phyloP scores from a whole-genome alignment of 495 filamentous ascomycete genomes.

The Pseudomonodictys pantanalensis region DNA sequence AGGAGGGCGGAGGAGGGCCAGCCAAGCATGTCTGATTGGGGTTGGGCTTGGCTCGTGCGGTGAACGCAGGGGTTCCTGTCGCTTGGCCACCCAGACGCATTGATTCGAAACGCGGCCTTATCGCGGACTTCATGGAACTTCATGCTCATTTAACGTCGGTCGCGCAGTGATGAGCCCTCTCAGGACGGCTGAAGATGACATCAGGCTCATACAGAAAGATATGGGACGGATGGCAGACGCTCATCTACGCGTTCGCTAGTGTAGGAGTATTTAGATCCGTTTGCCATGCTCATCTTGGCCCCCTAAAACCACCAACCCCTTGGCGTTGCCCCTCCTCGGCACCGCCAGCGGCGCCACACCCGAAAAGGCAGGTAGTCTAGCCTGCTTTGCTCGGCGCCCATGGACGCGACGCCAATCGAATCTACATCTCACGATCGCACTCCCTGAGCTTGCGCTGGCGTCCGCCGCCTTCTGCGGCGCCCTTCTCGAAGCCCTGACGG shows the following conservation, averaged over 20 bases:
- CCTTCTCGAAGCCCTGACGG: slow-evolving; percentile 15
- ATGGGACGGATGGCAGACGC: no score
- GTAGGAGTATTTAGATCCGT: no score
- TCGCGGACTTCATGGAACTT: not conserved
- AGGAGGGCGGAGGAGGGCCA: not conserved
- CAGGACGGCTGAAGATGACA: no score
- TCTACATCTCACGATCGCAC: not conserved
- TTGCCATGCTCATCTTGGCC: no score
- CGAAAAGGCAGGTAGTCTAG: slow-evolving; percentile 5
- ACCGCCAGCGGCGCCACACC: not conserved
- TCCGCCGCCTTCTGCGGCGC: not conserved
- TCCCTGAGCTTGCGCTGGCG: not conserved
- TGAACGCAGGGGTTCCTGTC: slow-evolving; percentile 10
- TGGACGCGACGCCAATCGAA: not conserved
- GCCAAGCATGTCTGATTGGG: slow-evolving; percentile 12
- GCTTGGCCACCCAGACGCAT: not conserved
- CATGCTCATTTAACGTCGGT: no score
- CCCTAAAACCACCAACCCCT: no score
- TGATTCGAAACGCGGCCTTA: not conserved
- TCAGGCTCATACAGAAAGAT: no score
- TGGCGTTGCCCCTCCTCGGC: no score
- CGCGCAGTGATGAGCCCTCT: no score
- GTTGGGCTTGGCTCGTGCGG: slow-evolving; percentile 6
- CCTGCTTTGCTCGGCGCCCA: not conserved
- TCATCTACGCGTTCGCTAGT: no score